Evolutionary conservation across 148 eudicot species (phyloP), one percentile per base, ranked within the genome.

Genomic region (Limonium bicolor): DNA sequence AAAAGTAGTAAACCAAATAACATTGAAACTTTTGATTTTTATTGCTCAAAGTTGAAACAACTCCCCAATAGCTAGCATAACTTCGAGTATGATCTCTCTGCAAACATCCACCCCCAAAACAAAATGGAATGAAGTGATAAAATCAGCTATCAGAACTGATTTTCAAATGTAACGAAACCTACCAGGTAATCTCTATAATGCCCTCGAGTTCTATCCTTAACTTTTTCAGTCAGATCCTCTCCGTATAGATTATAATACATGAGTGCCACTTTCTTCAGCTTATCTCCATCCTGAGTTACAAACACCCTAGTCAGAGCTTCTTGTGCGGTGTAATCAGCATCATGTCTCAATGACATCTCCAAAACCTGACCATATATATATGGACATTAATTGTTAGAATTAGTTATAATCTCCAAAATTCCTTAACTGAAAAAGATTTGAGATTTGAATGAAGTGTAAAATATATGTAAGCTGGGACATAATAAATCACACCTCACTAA

Each of bases 101-200:
- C n/a, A n/a, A n/a, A n/a, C n/a, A n/a, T n/a, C n/a, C n/a, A n/a
- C n/a, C n/a, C n/a, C n/a, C n/a, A n/a, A n/a, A n/a, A n/a, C n/a
- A n/a, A n/a, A n/a, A n/a, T n/a, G n/a, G n/a, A n/a, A n/a, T n/a
- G n/a, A n/a, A n/a, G n/a, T n/a, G n/a, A n/a, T n/a, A n/a, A n/a
- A n/a, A n/a, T n/a, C n/a, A n/a, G n/a, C n/a, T n/a, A n/a, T n/a
- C n/a, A n/a, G n/a, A n/a, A n/a, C n/a, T n/a, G n/a, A n/a, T n/a
- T n/a, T n/a, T n/a, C n/a, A n/a, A n/a, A n/a, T n/a, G 77, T 66
- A 45, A 72, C 45, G 65, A 86, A 59, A 23, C 78, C 56, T 6
- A 75, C 72, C 68, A 86, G 51, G 54, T 81, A 81, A 36, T 86
- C 93, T 53, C 64, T 86, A 32, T 62, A 86, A 68, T 70, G 81